Evolutionary conservation across 1,284 basidiomycete genomes (phyloP), one percentile per base, ranked within the genome.

Genomic region (Pascua guehoae): DNA sequence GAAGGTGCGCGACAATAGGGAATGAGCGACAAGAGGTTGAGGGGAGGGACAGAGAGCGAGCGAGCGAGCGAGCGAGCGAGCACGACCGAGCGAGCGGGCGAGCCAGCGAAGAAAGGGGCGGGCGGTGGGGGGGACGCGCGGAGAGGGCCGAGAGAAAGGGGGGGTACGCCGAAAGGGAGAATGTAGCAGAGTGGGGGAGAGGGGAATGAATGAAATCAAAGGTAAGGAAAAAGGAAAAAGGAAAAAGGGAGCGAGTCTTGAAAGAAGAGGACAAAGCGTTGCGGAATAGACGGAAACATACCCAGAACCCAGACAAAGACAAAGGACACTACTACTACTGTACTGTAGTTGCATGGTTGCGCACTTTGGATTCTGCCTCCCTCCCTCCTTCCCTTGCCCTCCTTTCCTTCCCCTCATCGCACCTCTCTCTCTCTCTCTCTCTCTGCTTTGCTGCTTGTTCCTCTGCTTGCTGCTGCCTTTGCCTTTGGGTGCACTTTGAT

Each of bases 141-240:
- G 24, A 32, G 24, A 32, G 24, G 24, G 24, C 24, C 24, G 24
- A 32, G 24, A 32, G 24, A 7, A 32, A n/a, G n/a, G 42, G n/a
- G n/a, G 42, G 42, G 42, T 18, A 15, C 14, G 14, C 12, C 14
- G 10, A 47, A 18, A 32, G n/a, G 18, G 37, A 38, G 24, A 18
- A 18, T 8, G 46, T 38, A 12, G 18, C 16, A n/a, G 46, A 5
- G n/a, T 4, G 46, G 18, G 46, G 24, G 32, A 12, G 32, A 38
- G 24, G 32, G 5, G 32, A 38, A 38, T 15, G 37, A 38, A 47
- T 32, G 46, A 16, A 11, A n/a, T 36, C 2, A 18, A 47, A 18
- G 18, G n/a, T n/a, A 41, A 12, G 39, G 41, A 56, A 67, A 49
- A 51, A 42, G 47, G 46, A 44, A 45, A 58, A 45, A 54, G 38